phyloP scores from a whole-genome alignment of 345 rosid genomes.

The Eucalyptus erythrocorys region DNA sequence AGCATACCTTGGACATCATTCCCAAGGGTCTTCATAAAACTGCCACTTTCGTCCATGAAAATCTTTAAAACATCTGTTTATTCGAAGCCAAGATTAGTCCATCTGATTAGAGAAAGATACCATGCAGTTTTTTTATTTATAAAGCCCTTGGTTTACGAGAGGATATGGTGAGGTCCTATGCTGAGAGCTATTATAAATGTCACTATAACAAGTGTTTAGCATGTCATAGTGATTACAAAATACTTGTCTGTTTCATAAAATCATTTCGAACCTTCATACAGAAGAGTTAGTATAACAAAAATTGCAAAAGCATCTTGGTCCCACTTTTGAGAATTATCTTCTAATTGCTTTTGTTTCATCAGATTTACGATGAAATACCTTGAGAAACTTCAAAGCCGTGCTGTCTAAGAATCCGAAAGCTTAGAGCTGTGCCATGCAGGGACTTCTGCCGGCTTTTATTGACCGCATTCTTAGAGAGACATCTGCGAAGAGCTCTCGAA shows the following conservation, averaged over 20 bases:
- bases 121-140: neutral
- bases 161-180: neutral
- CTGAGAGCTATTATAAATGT: neutral
- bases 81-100: neutral
- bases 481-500: neutral
- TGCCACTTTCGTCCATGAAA: slow-evolving; percentile 7
- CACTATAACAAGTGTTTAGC: neutral
- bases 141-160: neutral
- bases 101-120: neutral
- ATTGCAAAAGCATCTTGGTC: neutral
- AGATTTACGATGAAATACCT: neutral
- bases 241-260: no score
- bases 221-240: no score
- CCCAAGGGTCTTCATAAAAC: neutral
- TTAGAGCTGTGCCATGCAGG: slow-evolving; percentile 16
- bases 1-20: slow-evolving; percentile 15
- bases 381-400: slow-evolving; percentile 19
- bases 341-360: no score
- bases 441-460: neutral
- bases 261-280: no score
- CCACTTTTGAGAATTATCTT: neutral
- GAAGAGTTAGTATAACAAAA: no score
- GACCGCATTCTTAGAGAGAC: neutral
- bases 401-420: slow-evolving; percentile 31
- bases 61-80: slow-evolving; percentile 9